Evolutionary conservation across 2,329 filamentous ascomycete species (phyloP).

Genomic region (Penicillium digitatum): DNA sequence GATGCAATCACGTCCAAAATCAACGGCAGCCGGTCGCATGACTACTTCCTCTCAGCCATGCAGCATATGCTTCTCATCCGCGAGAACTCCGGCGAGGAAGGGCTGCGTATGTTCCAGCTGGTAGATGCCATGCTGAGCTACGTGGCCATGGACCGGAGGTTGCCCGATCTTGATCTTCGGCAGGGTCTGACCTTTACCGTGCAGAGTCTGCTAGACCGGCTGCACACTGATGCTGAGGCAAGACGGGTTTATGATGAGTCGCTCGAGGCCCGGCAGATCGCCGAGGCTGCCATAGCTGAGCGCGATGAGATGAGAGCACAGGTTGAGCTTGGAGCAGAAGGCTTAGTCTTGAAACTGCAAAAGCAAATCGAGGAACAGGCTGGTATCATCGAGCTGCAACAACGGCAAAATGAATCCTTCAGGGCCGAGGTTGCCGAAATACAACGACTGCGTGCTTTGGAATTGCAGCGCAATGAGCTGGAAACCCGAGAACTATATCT

Average conservation of each 20-base stretch:
- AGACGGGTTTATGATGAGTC: constrained; percentile 89
- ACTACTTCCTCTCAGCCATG: constrained; percentile 93
- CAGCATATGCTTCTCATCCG: constrained; percentile 92
- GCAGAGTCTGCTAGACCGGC: constrained; percentile 87
- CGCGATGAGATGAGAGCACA: constrained; percentile 89
- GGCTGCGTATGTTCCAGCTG: constrained; percentile 91
- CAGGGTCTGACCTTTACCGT: constrained; percentile 97
- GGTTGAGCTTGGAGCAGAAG: constrained; percentile 87
- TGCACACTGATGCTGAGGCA: constrained; percentile 94
- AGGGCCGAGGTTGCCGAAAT: constrained; percentile 86
- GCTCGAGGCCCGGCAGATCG: constrained; percentile 82
- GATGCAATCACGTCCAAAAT: constrained; percentile 88
- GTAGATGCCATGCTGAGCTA: constrained; percentile 99
- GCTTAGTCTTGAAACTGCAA: constrained; percentile 86
- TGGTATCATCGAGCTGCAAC: constrained; percentile 83
- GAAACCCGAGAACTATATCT: constrained; percentile 96
- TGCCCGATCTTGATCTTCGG: constrained; percentile 96
- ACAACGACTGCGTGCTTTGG: constrained; percentile 79
- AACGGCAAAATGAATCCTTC: constrained; percentile 77
- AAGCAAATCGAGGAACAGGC: constrained; percentile 91
- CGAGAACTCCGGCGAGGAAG: constrained; percentile 87
- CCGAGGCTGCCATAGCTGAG: constrained; percentile 92
- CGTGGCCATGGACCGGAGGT: constrained; percentile 91
- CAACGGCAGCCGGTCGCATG: constrained; percentile 76
- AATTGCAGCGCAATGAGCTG: constrained; percentile 89